Evolutionary conservation across 108 stramenopile genomes (phyloP), one percentile per base, ranked within the genome.

Genomic region (Nitzschia putrida): DNA sequence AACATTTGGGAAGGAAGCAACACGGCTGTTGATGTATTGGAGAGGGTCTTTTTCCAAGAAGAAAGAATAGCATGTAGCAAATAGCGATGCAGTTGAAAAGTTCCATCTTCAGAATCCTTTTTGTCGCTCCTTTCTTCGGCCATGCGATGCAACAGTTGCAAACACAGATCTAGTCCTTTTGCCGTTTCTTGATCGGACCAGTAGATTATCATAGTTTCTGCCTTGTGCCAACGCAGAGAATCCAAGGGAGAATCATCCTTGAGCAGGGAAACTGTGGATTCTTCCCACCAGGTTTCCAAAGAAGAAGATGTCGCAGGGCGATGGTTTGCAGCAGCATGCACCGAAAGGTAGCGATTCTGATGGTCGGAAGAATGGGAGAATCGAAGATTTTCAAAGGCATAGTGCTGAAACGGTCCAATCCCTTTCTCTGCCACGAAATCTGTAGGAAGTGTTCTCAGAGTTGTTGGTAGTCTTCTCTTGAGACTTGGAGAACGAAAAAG

Each of bases 221-320:
- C 58, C 26, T 53, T 40, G 24, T 74, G 74, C 74, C 74, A 74
- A 21, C 49, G 51, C 53, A 74, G 41, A 1, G 74, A 59, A 53
- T 67, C 59, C 13, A 74, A 57, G 51, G 57, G 53, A 42, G 60
- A 53, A 8, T 68, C 25, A 5, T 59, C 45, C 16, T 51, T 41
- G 10, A 74, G 29, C 10, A 74, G 8, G 6, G 26, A 49, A 1
- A 8, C 8, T 0, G 66, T 74, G 50, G 74, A 74, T 25, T 74
- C 59, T 40, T 61, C 43, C 66, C 74, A 68, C 43, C 56, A 49
- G 0, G 4, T 38, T 1, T 61, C 66, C 26, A 68, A 25, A 14
- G 64, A 39, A 2, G 47, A 49, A 18, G 47, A 49, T 49, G 47
- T 34, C 4, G 29, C 29, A 34, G 29, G 29, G 29, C 29, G 29